A percentile compares a stretch with the other conserved stretches of the same genome.
These are phyloP conservation scores for Venustampulla echinocandica DNA, from an alignment of 495 filamentous ascomycete species.

Conservation along the genomic window DNA sequence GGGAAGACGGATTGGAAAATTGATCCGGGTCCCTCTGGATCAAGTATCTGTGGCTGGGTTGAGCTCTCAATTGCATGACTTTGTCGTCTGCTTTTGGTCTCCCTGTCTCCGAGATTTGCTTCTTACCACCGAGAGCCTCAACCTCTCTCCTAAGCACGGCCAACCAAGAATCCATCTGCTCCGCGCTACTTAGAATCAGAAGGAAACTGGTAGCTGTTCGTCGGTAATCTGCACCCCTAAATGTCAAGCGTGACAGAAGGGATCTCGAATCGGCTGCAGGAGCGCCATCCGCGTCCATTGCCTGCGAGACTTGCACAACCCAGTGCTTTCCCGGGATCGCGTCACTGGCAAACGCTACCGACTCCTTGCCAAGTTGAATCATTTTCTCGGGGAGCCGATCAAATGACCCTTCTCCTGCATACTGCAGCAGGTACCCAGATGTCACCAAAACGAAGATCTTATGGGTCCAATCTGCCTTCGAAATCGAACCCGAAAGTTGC, in stretches of 20 bases:
- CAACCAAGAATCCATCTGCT: conserved; percentile 83
- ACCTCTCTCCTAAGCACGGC: conserved; percentile 57
- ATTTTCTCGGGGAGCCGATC: conserved; percentile 83
- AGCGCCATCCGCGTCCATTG: conserved; percentile 53
- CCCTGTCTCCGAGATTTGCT: conserved; percentile 51
- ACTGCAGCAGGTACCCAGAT: conserved; percentile 81
- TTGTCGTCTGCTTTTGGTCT: conserved; percentile 31
- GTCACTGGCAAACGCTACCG: conserved; percentile 90
- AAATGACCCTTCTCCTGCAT: conserved; percentile 68
- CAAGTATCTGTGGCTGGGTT: conserved; percentile 41
- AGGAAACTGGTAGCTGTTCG: conserved; percentile 61
- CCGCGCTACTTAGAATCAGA: conserved; percentile 70
- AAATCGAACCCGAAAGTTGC: conserved; percentile 48
- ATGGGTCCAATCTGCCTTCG: conserved; percentile 65
- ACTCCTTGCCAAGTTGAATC: conserved; percentile 71
- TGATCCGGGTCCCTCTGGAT: conserved; percentile 42
- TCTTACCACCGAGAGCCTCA: conserved; percentile 59
- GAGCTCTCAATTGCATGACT: conserved; percentile 32
- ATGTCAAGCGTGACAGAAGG: conserved; percentile 63
- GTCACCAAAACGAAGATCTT: conserved; percentile 74
- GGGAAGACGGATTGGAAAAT: conserved; percentile 31
- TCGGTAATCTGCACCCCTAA: conserved; percentile 46
- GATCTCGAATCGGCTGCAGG: conserved; percentile 46
- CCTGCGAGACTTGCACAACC: conserved; percentile 84
- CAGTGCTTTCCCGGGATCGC: conserved; percentile 86